phyloP scores from a whole-genome alignment of 1,139 yeast genomes.

The Meyerozyma sp. region DNA sequence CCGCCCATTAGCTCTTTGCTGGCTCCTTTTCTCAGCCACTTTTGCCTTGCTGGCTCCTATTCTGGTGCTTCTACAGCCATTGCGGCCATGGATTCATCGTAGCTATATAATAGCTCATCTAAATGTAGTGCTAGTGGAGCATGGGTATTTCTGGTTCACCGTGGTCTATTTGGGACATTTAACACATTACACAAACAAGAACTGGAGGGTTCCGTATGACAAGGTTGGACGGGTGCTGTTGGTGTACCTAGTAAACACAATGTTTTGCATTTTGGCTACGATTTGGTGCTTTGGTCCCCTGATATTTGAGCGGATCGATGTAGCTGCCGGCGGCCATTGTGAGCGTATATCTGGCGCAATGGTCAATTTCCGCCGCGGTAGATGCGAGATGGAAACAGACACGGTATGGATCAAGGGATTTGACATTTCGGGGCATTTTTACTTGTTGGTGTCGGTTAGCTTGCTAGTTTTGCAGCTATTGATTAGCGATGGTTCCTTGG shows the following conservation, averaged over 20 bases:
- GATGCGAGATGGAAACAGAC: background rate
- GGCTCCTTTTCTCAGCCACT: background rate
- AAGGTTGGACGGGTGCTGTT: conserved; percentile 4
- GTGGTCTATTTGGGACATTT: conserved; percentile 11
- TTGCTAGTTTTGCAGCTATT: conserved; percentile 34
- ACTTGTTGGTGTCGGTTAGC: conserved; percentile 46
- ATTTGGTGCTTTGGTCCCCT: conserved; percentile 47
- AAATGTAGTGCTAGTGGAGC: conserved; percentile 14
- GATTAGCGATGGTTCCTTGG: conserved; percentile 3
- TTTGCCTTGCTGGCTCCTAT: background rate
- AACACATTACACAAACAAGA: conserved; percentile 4
- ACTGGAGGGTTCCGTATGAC: conserved; percentile 5
- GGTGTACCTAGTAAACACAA: conserved; percentile 13
- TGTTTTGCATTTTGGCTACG: conserved; percentile 15
- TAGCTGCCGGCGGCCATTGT: conserved; percentile 39
- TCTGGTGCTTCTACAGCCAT: background rate
- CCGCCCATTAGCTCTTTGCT: background rate
- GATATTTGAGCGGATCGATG: conserved; percentile 37
- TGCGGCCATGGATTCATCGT: background rate
- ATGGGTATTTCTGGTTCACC: conserved; percentile 28
- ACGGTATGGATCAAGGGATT: conserved; percentile 49
- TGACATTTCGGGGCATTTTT: conserved; percentile 63
- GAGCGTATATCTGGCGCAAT: conserved; percentile 1
- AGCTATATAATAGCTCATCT: background rate
- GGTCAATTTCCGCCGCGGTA: background rate